Evolutionary conservation across 2,329 filamentous ascomycete species (phyloP), one percentile per base, ranked within the genome.

Genomic region (Penicillium sp.): DNA sequence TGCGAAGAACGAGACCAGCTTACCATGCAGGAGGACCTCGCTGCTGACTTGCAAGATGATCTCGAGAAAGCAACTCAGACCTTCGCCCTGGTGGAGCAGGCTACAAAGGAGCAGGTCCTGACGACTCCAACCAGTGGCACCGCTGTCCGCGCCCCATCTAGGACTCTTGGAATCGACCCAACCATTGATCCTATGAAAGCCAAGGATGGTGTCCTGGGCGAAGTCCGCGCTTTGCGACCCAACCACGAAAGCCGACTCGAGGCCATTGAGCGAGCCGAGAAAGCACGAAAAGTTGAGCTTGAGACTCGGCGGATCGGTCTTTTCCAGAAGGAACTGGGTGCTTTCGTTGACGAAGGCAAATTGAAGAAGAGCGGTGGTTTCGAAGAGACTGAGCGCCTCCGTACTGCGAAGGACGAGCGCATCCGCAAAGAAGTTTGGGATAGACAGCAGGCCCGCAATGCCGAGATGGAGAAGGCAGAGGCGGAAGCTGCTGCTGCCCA

Each of bases 191-290:
- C 89, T 7, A 83, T 79, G 57, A 87, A 89, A 58, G 94, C 91
- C 50, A 96, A 97, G 73, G 93, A 97, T 69, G 90, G 88, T 30
- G 87, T 99, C 19, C 80, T 99, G 1, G 92, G 91, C 44, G 94
- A 97, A 77, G 93, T 99, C 42, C 86, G 94, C 41, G 94, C 94
- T 4, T 78, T 99, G 43, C 90, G 94, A 69, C 92, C 93, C 1
- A 97, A 99, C 69, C 94, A 99, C 72, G 91, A 97, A 73, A 86
- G 90, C 64, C 84, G 94, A 35, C 80, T 99, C 0, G 94, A 97
- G 75, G 94, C 94, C 35, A 99, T 99, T 63, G 92, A 97, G 73
- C 86, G 94, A n/a, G 94, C 94, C 0, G 94, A 97, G 76, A 94
- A 92, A 77, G 82, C 91, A 8, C 83, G 94, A 22, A 89, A 94